Conservation (phyloP, 2,329 filamentous ascomycete genomes). For the Stromatinia cepivora region DNA sequence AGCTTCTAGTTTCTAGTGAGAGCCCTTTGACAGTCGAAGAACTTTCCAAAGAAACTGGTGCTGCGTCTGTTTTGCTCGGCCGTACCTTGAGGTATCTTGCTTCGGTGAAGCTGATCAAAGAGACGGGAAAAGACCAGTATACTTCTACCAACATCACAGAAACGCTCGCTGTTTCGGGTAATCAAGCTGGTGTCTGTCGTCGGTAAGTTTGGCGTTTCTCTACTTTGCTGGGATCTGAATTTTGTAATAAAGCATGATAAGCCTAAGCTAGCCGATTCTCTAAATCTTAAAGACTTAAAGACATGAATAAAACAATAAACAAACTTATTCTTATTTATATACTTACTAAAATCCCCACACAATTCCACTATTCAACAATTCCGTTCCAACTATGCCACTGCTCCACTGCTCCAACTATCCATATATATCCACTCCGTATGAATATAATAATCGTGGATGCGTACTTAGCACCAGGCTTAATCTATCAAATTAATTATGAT, state of each 20-base stretch:
- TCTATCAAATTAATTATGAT: background rate
- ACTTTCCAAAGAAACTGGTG: background rate
- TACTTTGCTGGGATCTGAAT: background rate
- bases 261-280: too few species aligned
- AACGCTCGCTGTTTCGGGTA: background rate
- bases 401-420: background rate
- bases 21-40: background rate
- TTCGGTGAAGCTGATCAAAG: constrained; percentile 1
- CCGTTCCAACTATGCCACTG: too few species aligned
- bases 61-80: background rate
- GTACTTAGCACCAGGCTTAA: background rate
- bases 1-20: background rate
- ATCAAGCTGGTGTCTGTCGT: constrained; percentile 4
- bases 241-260: too few species aligned
- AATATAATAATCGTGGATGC: background rate
- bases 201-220: background rate
- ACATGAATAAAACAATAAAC: background rate
- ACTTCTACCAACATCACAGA: background rate
- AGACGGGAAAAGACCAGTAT: constrained; percentile 2
- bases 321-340: background rate
- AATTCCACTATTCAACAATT: too few species aligned
- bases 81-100: constrained; percentile 9
- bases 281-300: too few species aligned
- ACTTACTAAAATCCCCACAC: background rate
- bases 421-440: background rate